Evolutionary conservation across 2,329 filamentous ascomycete species (phyloP).

Genomic region (Aureobasidium sp.): DNA sequence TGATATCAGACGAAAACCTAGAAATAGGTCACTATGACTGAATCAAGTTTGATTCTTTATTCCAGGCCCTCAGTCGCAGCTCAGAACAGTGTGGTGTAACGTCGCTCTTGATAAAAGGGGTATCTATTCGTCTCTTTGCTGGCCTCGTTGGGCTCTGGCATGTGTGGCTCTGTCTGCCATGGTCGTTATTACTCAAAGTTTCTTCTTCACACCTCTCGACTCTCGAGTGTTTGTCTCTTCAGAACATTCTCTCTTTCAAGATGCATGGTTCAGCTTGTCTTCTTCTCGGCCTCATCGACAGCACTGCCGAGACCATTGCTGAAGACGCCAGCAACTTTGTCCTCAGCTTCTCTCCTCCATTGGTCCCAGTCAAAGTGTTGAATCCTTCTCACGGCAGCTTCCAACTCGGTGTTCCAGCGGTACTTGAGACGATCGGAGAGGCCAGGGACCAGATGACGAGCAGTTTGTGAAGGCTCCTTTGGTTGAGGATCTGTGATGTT

Average conservation of each 20-base stretch:
- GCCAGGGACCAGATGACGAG: slow-evolving; percentile 34
- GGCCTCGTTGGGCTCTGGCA: background rate
- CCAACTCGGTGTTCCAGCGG: slow-evolving; percentile 42
- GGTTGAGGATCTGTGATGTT: slow-evolving; percentile 39
- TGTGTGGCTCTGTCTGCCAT: background rate
- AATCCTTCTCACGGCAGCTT: slow-evolving; percentile 35
- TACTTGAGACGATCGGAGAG: slow-evolving; percentile 43
- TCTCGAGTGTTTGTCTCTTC: background rate
- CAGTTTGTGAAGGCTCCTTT: slow-evolving; percentile 31
- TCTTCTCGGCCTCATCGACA: slow-evolving; percentile 1
- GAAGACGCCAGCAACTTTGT: slow-evolving; percentile 23
- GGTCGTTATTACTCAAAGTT: background rate
- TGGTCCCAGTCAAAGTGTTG: slow-evolving; percentile 41
- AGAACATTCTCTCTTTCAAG: background rate
- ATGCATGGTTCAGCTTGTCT: background rate
- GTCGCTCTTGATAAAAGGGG: background rate
- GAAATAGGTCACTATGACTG: too few species aligned
- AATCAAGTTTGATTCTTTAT: background rate
- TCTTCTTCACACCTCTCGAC: background rate
- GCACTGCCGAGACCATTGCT: background rate
- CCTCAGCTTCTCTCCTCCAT: slow-evolving; percentile 35
- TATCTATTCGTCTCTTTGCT: slow-evolving; percentile 5
- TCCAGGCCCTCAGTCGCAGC: background rate
- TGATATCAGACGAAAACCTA: too few species aligned
- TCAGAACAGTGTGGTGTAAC: background rate